phyloP scores from a whole-genome alignment of 306 rosid species.

The Vachellia collinsii region DNA sequence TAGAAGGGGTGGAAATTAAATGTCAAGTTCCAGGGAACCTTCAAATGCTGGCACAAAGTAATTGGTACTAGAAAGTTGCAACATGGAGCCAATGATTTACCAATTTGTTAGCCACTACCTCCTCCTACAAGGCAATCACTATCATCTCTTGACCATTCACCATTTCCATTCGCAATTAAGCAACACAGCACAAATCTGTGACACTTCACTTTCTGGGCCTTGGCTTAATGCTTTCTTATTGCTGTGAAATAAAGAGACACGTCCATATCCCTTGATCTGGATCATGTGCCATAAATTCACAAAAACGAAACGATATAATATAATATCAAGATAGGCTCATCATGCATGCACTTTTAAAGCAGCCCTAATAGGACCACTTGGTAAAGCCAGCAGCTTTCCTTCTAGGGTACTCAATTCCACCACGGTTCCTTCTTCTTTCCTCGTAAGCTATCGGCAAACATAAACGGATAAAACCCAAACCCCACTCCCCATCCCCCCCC shows the following conservation, averaged over 20 bases:
- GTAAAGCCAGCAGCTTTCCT: conserved; percentile 36
- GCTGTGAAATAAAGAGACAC: conserved; percentile 21
- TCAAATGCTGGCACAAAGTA: not conserved
- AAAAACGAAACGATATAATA: no score
- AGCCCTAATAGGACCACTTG: conserved; percentile 2
- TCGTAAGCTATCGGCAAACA: not conserved
- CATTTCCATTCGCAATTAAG: not conserved
- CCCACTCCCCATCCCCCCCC: no score
- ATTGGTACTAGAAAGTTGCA: not conserved
- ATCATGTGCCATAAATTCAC: conserved; percentile 2
- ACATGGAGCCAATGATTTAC: not conserved
- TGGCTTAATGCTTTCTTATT: conserved; percentile 8
- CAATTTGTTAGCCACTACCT: conserved; percentile 11
- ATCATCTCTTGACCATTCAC: conserved; percentile 7
- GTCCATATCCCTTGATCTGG: conserved; percentile 5
- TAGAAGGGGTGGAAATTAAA: not conserved
- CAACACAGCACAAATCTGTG: conserved; percentile 6
- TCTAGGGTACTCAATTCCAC: conserved; percentile 24
- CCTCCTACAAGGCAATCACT: not conserved
- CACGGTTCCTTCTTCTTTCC: conserved; percentile 5
- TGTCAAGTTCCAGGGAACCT: not conserved
- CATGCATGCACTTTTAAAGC: conserved; percentile 35
- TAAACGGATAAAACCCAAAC: no score
- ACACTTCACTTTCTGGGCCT: conserved; percentile 2
- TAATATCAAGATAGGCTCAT: not conserved